Evolutionary conservation across 2,329 filamentous ascomycete species (phyloP), one percentile per base, ranked within the genome.

Genomic region (Fusarium sp.): DNA sequence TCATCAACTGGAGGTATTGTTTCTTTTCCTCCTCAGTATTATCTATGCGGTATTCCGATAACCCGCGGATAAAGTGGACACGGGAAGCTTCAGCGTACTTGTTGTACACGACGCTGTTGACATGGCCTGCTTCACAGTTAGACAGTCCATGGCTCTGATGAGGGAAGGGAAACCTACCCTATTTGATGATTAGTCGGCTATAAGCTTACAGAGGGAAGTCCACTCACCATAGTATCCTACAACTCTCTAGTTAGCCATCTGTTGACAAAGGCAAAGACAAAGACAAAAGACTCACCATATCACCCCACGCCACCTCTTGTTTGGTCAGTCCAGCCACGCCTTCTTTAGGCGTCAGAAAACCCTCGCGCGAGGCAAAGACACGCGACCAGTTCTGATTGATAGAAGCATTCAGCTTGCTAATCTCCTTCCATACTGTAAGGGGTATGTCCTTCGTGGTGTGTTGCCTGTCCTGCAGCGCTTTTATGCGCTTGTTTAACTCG

Each of bases 61-160:
- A 90, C 83, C 3, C 87, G 83, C 6, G 90, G 14, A 11, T 50
- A 92, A 93, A 97, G 78, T 95, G 94, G 35, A 96, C 89, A 38
- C 95, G 89, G 5, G 91, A 92, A 7, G 92, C 92, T 81, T 98
- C 95, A 38, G 94, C 94, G 81, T 94, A 97, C 70, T 93, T 89
- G 76, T 93, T 91, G 82, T 97, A 97, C 74, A 89, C 90, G 71
- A 95, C 91, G 77, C 97, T 97, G 81, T 97, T 98, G 58, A 98
- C 93, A 82, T 98, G 94, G 9, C 79, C 80, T 82, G 37, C 18
- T 22, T n/a, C 10, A 5, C 2, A 7, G 50, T 73, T 66, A 74
- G 70, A 62, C 4, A 22, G 7, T 5, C 6, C 9, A 13, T 2
- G 14, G 6, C 29, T 40, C 6, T 60, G 16, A 18, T 8, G 2